Evolutionary conservation across 495 filamentous ascomycete genomes (phyloP).

Genomic region (Trichoderma orchidacearum): DNA sequence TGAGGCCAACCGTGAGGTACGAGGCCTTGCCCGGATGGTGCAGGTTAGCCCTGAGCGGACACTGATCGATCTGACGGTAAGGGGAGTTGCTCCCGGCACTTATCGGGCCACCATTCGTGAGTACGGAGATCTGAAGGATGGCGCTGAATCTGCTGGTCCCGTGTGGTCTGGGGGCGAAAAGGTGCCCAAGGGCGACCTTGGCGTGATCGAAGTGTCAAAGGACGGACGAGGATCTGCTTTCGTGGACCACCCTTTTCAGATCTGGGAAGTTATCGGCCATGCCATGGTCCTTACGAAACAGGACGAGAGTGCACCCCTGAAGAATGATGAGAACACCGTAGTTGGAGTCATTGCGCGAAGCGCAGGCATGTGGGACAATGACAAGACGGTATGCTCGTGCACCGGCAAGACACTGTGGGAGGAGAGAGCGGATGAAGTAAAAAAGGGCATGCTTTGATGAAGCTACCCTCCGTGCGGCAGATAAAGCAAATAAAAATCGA

Average conservation of each 20-base stretch:
- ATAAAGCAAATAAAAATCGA: not conserved
- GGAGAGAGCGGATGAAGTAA: conserved; percentile 80
- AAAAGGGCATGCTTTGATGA: conserved; percentile 66
- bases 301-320: conserved; percentile 37
- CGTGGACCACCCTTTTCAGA: conserved; percentile 62
- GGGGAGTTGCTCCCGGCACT: conserved; percentile 65
- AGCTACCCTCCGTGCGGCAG: not conserved
- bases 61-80: conserved; percentile 76
- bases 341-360: conserved; percentile 89
- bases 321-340: conserved; percentile 67
- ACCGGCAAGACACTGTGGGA: conserved; percentile 98
- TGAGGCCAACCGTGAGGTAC: conserved; percentile 32
- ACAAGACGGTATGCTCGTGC: conserved; percentile 90
- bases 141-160: conserved; percentile 65
- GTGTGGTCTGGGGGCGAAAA: conserved; percentile 52
- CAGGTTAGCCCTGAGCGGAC: conserved; percentile 64
- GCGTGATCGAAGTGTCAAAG: conserved; percentile 55
- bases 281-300: conserved; percentile 68
- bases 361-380: conserved; percentile 95
- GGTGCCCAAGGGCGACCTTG: conserved; percentile 53
- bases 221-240: conserved; percentile 62
- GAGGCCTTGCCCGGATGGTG: conserved; percentile 70
- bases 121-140: conserved; percentile 79
- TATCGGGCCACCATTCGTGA: conserved; percentile 76
- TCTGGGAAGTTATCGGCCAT: conserved; percentile 93